Base-by-base conservation (phyloP, 2,329 filamentous ascomycete species). In the Elsinoe australis region DNA sequence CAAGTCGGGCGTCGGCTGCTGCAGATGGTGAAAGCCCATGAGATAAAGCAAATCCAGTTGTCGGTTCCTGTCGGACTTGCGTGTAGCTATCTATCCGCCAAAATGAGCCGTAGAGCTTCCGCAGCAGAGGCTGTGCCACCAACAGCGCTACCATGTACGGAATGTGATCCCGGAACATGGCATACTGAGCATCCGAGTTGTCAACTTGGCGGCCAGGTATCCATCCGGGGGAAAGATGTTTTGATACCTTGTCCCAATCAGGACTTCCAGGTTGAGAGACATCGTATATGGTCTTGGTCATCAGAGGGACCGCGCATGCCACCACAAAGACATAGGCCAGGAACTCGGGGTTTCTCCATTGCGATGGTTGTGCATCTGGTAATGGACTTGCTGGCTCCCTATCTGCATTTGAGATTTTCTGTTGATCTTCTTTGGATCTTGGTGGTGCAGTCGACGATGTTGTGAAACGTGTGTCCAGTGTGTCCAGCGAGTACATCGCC, bases 201-300 rank as follows among this genome's bases (percentile, higher is more conserved):
- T 98, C 92, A 53, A 96, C 87, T 74, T 87, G 87, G 51, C 90
- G 84, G 19, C 90, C 90, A 5, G 84, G 85, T 50, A 98, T 85
- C 92, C 92, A 98, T 56, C 92, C 94, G 6, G 80, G 74, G 2
- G 80, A 81, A 12, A 98, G 76, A 31, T 82, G 71, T 51, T 72
- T 71, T 52, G 83, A 75, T 61, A 82, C 95, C 56, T 82, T 85
- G 51, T 74, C 63, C 62, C 92, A 98, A 56, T 85, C 81, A 3
- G 18, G 26, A 47, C 24, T 33, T 4, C 50, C 67, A 89, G 89
- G 76, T 67, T 82, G 78, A 18, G 92, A 98, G 36, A 94, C 87
- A 67, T 86, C 79, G 56, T 88, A 85, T 7, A 84, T 82, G n/a
- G 83, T 74, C 72, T 87, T 94, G 67, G 95, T 87, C 89, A 98